Conservation (phyloP, 2,329 filamentous ascomycete genomes). For the Exophiala sp. region DNA sequence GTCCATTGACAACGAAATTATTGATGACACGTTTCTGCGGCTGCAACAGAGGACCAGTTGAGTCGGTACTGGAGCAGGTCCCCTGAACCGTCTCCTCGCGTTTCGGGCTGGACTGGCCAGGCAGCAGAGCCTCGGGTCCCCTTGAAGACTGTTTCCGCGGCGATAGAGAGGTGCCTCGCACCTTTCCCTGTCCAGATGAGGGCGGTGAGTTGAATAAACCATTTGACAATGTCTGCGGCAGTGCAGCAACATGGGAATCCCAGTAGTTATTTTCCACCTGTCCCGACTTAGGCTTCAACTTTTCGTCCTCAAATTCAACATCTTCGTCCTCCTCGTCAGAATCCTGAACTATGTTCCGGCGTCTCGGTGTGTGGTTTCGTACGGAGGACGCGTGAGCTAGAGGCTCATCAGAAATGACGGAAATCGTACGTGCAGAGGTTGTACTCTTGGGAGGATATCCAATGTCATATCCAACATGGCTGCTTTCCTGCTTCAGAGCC, state of each 20-base stretch:
- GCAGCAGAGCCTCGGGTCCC: background rate
- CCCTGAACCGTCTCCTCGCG: slow-evolving; percentile 11
- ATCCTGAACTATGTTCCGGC: slow-evolving; percentile 12
- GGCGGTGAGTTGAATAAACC: background rate
- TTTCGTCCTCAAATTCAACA: too few relatives aligned
- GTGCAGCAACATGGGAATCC: background rate
- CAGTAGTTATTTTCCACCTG: background rate
- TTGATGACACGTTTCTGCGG: slow-evolving; percentile 16
- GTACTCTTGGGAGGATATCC: background rate
- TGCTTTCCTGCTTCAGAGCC: background rate
- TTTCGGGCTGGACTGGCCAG: background rate
- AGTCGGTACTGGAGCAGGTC: slow-evolving; percentile 7
- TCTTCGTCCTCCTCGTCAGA: slow-evolving; percentile 20
- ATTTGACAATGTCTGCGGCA: background rate
- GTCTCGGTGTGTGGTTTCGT: background rate
- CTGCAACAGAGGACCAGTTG: slow-evolving; percentile 3
- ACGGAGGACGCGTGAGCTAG: background rate
- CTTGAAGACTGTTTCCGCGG: background rate
- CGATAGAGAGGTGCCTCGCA: background rate
- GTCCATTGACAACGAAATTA: slow-evolving; percentile 15
- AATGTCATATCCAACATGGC: background rate
- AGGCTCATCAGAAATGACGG: background rate
- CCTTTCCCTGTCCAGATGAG: background rate
- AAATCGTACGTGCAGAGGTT: background rate
- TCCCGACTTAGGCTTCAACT: background rate